A percentile compares a stretch with the other conserved stretches of the same genome.
Conservation (phyloP, 2,329 filamentous ascomycete species). For the Epichloe bromicola region DNA sequence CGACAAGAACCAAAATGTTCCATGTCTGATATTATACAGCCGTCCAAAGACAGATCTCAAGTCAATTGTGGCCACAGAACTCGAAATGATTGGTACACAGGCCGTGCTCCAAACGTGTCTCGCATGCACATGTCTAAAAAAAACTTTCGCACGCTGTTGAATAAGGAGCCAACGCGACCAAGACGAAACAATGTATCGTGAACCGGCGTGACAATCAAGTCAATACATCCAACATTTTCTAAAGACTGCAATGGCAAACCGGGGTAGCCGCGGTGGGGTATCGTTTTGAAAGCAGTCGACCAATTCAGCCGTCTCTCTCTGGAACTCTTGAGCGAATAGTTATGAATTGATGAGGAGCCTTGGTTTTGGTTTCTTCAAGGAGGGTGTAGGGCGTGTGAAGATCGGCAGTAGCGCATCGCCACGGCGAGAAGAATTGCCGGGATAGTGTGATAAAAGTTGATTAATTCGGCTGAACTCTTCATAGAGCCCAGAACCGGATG, state of each 20-base stretch:
- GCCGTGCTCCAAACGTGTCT: background rate
- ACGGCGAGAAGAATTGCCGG: background rate
- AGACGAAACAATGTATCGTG: background rate
- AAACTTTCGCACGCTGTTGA: no score
- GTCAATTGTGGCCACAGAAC: no score
- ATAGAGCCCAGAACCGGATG: conserved; percentile 1
- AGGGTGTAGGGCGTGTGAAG: background rate
- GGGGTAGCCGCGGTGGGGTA: conserved; percentile 1
- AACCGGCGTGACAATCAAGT: background rate
- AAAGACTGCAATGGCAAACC: background rate
- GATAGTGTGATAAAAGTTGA: background rate
- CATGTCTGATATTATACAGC: no score
- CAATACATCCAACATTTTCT: background rate
- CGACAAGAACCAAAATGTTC: no score
- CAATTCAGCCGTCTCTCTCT: background rate
- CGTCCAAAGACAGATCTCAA: no score
- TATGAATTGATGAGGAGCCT: background rate
- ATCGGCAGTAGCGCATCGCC: background rate
- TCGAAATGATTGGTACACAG: background rate
- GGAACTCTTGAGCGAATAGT: background rate
- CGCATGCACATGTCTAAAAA: no score
- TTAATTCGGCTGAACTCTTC: background rate
- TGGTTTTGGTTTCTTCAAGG: no score
- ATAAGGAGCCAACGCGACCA: background rate
- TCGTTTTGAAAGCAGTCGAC: background rate